These are phyloP conservation scores for Eucalyptus pumila DNA, from an alignment of 345 rosid species.

Conservation along the genomic window DNA sequence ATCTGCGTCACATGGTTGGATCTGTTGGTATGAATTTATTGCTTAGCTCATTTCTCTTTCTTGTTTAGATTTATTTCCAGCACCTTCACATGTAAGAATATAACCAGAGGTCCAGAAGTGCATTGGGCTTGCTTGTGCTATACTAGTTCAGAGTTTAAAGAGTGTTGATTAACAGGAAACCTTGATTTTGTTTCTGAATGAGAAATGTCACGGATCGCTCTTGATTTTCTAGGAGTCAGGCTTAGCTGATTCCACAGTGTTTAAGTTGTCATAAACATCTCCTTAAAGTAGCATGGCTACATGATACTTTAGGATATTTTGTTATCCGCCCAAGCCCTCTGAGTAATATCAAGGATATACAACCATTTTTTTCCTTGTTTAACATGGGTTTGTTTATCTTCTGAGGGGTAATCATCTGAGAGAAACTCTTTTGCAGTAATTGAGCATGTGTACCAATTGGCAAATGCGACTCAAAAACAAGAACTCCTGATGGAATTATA, in stretches of 20 bases:
- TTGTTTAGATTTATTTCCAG: background rate
- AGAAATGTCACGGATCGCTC: background rate
- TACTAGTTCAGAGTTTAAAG: background rate
- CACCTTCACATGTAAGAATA: background rate
- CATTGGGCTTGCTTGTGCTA: background rate
- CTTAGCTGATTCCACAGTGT: background rate
- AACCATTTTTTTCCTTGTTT: background rate
- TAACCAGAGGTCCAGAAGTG: background rate
- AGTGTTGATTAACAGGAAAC: background rate
- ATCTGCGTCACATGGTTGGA: constrained; percentile 89
- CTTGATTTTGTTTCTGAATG: background rate
- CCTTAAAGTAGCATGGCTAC: background rate
- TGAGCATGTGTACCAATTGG: constrained; percentile 80
- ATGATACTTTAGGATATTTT: background rate
- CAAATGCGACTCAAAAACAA: constrained; percentile 74
- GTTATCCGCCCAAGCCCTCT: background rate
- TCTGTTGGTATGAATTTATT: constrained; percentile 57
- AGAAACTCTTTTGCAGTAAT: constrained; percentile 28
- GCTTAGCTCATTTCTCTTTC: background rate
- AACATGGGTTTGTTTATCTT: background rate
- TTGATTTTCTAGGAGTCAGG: background rate
- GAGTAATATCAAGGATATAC: background rate
- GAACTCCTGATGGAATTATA: constrained; percentile 80
- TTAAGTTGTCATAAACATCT: background rate
- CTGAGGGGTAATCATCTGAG: background rate